Evolutionary conservation across 768 basidiomycete species (phyloP).

Genomic region (Pisolithus albus): DNA sequence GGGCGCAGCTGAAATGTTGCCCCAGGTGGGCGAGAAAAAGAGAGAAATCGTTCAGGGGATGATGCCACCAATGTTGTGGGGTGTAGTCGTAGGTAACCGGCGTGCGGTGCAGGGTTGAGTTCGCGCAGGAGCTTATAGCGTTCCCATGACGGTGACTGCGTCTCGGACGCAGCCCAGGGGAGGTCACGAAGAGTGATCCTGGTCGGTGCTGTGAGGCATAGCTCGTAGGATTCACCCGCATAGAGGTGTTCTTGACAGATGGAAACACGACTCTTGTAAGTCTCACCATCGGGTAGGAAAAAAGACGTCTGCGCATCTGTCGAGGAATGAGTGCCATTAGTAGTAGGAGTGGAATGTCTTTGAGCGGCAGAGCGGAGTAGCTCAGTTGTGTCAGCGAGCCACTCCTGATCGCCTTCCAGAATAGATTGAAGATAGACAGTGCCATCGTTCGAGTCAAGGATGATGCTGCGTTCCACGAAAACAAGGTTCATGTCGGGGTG

Average conservation of each 20-base stretch:
- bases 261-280: conserved; percentile 65
- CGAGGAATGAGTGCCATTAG: conserved; percentile 17
- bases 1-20: conserved; percentile 79
- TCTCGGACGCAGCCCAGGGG: conserved; percentile 7
- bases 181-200: conserved; percentile 43
- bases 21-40: conserved; percentile 60
- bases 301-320: conserved; percentile 29
- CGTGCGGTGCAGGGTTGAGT: conserved; percentile 85
- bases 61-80: conserved; percentile 77
- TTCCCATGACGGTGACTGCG: conserved; percentile 50
- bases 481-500: conserved; percentile 73
- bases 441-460: conserved; percentile 42
- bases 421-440: conserved; percentile 61
- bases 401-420: conserved; percentile 47
- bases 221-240: conserved; percentile 87
- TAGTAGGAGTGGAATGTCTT: conserved; percentile 1
- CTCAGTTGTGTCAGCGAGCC: conserved; percentile 44
- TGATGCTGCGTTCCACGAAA: conserved; percentile 73
- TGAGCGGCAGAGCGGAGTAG: conserved; percentile 11
- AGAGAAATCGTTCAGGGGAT: conserved; percentile 89
- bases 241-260: conserved; percentile 61
- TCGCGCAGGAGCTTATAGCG: conserved; percentile 66
- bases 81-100: conserved; percentile 71
- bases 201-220: conserved; percentile 81
- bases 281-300: conserved; percentile 47